phyloP scores from a whole-genome alignment of 2,329 filamentous ascomycete genomes.

The Hypoxylon sp. region DNA sequence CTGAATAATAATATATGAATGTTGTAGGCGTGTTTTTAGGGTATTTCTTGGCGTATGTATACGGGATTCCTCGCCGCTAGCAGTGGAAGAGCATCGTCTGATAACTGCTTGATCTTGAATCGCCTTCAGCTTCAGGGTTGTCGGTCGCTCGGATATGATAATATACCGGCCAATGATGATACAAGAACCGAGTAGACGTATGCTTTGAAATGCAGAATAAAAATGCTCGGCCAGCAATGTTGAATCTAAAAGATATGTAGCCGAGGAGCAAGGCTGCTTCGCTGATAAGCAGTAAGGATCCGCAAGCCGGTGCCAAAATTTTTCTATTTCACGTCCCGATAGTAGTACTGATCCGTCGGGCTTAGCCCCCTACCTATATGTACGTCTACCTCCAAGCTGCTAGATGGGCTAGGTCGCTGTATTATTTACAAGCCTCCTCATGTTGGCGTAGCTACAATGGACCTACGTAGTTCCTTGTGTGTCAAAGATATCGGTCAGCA shows the following conservation, averaged over 20 bases:
- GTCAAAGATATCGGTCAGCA: constrained; percentile 37
- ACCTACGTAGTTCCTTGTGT: constrained; percentile 4
- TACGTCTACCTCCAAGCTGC: too few relatives aligned
- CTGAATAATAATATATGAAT: background rate
- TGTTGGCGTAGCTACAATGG: constrained; percentile 10
- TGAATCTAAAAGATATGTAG: constrained; percentile 6
- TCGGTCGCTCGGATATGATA: background rate
- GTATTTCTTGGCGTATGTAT: background rate
- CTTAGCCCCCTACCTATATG: background rate
- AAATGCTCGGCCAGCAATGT: constrained; percentile 1
- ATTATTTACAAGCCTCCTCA: constrained; percentile 7
- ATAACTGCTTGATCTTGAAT: constrained; percentile 3
- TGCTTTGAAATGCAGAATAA: background rate
- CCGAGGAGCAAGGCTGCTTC: constrained; percentile 8
- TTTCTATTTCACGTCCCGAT: too few relatives aligned
- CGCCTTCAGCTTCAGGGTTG: background rate
- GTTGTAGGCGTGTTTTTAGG: background rate
- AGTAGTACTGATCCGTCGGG: too few relatives aligned
- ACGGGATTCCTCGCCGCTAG: background rate
- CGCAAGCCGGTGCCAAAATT: constrained; percentile 12
- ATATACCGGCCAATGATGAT: constrained; percentile 5
- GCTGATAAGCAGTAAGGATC: constrained; percentile 26
- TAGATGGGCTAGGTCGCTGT: too few relatives aligned
- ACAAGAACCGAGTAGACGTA: constrained; percentile 1
- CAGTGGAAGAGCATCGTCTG: background rate